These are phyloP conservation scores for Epichloe typhina DNA, from an alignment of 2,329 filamentous ascomycete genomes.

Conservation along the genomic window DNA sequence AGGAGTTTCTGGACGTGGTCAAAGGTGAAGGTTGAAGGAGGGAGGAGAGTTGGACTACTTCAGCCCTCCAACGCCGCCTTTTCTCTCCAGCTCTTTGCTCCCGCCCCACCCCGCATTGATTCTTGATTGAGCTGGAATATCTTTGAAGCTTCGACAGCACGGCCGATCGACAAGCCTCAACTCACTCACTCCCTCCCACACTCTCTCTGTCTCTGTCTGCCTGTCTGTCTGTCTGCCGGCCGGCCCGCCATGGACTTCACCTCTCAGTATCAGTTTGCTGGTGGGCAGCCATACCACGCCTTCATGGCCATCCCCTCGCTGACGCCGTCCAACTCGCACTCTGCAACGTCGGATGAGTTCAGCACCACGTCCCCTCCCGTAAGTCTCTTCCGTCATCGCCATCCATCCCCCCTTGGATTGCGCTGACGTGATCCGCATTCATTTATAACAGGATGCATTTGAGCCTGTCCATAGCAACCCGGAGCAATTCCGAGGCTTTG, in stretches of 20 bases:
- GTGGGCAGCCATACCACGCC: constrained; percentile 37
- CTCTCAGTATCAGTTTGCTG: constrained; percentile 31
- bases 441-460: constrained; percentile 36
- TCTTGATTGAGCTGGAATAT: not conserved
- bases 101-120: not conserved
- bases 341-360: constrained; percentile 4
- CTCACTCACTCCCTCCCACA: not conserved
- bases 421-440: not conserved
- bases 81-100: not conserved
- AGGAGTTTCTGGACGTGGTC: too few relatives aligned
- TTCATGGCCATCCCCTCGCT: constrained; percentile 41
- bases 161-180: not conserved
- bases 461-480: constrained; percentile 29
- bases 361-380: constrained; percentile 5
- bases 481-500: constrained; percentile 36
- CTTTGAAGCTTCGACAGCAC: not conserved
- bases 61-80: not conserved
- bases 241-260: constrained; percentile 37
- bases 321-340: constrained; percentile 30
- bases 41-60: not conserved
- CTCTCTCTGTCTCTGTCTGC: too few relatives aligned
- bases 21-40: too few relatives aligned
- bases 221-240: not conserved
- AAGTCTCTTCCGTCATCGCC: not conserved
- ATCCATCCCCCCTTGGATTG: not conserved